Percentiles rank a stretch among this genome's conserved stretches.
Evolutionary conservation across 2,329 filamentous ascomycete species (phyloP).

Genomic region (Neonectria ditissima): DNA sequence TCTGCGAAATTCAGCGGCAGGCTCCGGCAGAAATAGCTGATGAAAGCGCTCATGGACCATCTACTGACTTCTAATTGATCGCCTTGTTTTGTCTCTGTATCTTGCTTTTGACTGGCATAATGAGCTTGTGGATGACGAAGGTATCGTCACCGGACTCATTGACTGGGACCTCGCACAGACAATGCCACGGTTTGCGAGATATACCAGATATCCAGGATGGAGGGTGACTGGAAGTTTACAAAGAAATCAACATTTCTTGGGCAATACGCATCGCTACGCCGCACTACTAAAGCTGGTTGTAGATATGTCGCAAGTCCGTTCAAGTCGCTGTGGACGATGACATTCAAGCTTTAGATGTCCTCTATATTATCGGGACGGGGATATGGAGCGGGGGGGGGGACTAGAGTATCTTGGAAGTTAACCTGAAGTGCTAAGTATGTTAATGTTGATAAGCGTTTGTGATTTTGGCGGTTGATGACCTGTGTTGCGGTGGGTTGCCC

Average conservation of each 20-base stretch:
- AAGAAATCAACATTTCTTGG: constrained; percentile 20
- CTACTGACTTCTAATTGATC: constrained; percentile 7
- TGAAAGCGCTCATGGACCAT: constrained; percentile 11
- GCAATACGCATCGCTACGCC: constrained; percentile 21
- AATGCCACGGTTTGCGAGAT: constrained; percentile 22
- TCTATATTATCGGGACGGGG: constrained; percentile 18
- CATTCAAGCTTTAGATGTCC: constrained; percentile 9
- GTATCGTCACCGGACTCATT: constrained; percentile 23
- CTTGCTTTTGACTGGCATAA: constrained; percentile 35
- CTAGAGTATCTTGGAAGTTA: constrained; percentile 11
- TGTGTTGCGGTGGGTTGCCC: too few species aligned
- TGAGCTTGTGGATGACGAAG: constrained; percentile 27
- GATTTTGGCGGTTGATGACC: too few species aligned
- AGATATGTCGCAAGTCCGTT: constrained; percentile 24
- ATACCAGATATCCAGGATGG: constrained; percentile 24
- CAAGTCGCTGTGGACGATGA: constrained; percentile 10
- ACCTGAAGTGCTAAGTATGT: constrained; percentile 16
- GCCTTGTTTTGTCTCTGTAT: constrained; percentile 30
- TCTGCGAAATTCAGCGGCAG: neutral
- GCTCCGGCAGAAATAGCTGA: constrained; percentile 5
- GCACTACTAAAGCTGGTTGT: constrained; percentile 5
- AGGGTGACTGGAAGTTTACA: constrained; percentile 19
- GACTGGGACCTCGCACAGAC: constrained; percentile 30
- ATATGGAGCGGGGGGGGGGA: constrained; percentile 1
- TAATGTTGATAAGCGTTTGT: neutral